These are phyloP conservation scores for Lachnellula occidentalis DNA, from an alignment of 2,329 filamentous ascomycete species.

Conservation along the genomic window DNA sequence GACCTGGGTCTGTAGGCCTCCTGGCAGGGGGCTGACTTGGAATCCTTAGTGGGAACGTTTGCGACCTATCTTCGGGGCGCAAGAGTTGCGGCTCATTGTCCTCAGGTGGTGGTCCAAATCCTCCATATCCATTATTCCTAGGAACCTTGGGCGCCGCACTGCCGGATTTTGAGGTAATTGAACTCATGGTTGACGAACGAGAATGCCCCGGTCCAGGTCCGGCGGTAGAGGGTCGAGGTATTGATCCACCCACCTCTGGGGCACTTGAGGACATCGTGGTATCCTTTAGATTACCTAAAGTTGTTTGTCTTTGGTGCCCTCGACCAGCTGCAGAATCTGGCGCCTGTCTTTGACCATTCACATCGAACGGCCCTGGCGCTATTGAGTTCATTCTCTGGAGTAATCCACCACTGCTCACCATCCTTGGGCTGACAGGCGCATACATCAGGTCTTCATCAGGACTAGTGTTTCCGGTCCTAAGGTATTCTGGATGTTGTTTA, in stretches of 20 bases:
- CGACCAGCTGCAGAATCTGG: conserved; percentile 18
- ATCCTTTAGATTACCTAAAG: conserved; percentile 17
- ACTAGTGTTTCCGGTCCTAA: conserved; percentile 10
- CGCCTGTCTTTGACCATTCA: conserved; percentile 33
- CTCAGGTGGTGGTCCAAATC: conserved; percentile 45
- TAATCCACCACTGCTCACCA: conserved; percentile 39
- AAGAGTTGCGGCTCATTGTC: conserved; percentile 36
- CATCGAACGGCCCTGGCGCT: conserved; percentile 60
- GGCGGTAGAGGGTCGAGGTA: conserved; percentile 18
- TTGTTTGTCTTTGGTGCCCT: conserved; percentile 27
- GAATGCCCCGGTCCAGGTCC: conserved; percentile 20
- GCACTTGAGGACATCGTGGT: conserved; percentile 7
- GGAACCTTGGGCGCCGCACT: conserved; percentile 17
- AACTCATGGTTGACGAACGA: conserved; percentile 21
- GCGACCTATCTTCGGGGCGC: conserved; percentile 27
- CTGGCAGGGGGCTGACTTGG: conserved; percentile 14
- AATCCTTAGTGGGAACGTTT: conserved; percentile 29
- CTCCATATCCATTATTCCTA: conserved; percentile 51
- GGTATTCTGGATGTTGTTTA: conserved; percentile 11
- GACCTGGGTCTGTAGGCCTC: conserved; percentile 21
- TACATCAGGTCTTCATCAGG: conserved; percentile 37
- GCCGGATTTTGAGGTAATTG: conserved; percentile 18
- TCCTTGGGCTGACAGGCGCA: conserved; percentile 44
- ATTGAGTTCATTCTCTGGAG: conserved; percentile 61
- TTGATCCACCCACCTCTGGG: conserved; percentile 8